A percentile compares a stretch with the other conserved stretches of the same genome.
Conservation (phyloP, 2,329 filamentous ascomycete species). For the Chrysoporthe cubensis region DNA sequence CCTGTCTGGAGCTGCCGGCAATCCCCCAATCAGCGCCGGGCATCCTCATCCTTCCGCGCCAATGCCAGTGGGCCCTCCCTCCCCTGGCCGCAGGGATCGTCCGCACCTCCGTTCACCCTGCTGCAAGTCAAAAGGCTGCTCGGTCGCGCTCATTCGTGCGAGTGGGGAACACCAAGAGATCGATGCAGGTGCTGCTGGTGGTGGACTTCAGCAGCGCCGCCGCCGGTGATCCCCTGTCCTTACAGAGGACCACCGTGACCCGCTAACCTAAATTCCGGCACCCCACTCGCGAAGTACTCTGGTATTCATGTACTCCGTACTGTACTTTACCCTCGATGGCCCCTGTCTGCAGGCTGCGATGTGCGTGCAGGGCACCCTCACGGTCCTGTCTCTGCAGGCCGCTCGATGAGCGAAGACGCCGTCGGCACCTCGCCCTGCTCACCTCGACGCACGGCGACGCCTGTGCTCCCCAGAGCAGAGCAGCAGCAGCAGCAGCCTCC, state of each 20-base stretch:
- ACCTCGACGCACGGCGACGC: background rate
- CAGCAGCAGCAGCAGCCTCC: background rate
- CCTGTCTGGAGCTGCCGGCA: conserved; percentile 17
- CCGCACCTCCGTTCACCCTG: conserved; percentile 20
- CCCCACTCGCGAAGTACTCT: conserved; percentile 18
- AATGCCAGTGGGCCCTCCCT: conserved; percentile 20
- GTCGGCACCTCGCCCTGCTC: background rate
- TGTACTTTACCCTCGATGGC: background rate
- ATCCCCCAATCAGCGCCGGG: conserved; percentile 25
- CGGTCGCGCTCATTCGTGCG: conserved; percentile 27
- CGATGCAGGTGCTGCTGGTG: conserved; percentile 23
- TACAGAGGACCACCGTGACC: conserved; percentile 23
- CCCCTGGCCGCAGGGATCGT: conserved; percentile 23
- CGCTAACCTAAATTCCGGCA: conserved; percentile 28
- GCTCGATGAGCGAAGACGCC: background rate
- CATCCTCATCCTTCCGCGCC: conserved; percentile 23
- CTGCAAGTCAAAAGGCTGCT: conserved; percentile 27
- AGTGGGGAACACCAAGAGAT: conserved; percentile 23
- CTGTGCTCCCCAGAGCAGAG: background rate
- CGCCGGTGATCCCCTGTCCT: conserved; percentile 18
- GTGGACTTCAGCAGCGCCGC: conserved; percentile 19
- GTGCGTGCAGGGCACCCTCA: conserved; percentile 16
- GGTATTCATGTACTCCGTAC: conserved; percentile 2
- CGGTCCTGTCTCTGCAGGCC: background rate
- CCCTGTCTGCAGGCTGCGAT: conserved; percentile 18